phyloP scores from a whole-genome alignment of 2,329 filamentous ascomycete genomes.

The Cladophialophora psammophila region DNA sequence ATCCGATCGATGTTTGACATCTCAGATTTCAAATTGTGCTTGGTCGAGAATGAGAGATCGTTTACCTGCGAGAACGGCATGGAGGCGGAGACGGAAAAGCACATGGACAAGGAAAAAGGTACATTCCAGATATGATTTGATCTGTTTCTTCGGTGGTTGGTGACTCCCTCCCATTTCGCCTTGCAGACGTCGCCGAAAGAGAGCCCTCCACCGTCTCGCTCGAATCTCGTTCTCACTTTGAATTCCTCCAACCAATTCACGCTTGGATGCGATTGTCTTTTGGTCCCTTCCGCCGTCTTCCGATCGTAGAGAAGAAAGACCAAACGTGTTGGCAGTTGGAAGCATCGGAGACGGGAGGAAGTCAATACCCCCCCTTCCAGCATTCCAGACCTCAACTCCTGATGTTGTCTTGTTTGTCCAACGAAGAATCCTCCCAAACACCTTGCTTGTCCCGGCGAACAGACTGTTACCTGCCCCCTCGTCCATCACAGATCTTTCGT shows the following conservation, averaged over 20 bases:
- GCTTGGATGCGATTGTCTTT: not conserved
- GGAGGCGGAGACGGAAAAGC: too few relatives aligned
- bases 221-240: not conserved
- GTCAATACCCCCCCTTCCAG: not conserved
- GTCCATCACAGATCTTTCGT: not conserved
- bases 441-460: conserved; percentile 17
- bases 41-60: too few relatives aligned
- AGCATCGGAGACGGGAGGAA: not conserved
- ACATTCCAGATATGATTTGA: too few relatives aligned
- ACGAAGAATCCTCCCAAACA: conserved; percentile 15
- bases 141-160: too few relatives aligned
- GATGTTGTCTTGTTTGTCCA: conserved; percentile 1
- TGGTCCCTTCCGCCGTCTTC: not conserved
- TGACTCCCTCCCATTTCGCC: too few relatives aligned
- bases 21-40: too few relatives aligned
- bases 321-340: not conserved
- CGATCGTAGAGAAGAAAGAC: not conserved
- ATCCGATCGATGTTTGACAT: too few relatives aligned
- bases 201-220: not conserved
- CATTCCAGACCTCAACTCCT: not conserved
- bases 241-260: not conserved
- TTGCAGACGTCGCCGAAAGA: too few relatives aligned
- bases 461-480: conserved; percentile 7
- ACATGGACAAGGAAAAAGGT: too few relatives aligned
- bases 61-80: too few relatives aligned